A percentile compares a stretch with the other conserved stretches of the same genome.
phyloP scores from a whole-genome alignment of 257 asterid species.

The Rauvolfia tetraphylla region DNA sequence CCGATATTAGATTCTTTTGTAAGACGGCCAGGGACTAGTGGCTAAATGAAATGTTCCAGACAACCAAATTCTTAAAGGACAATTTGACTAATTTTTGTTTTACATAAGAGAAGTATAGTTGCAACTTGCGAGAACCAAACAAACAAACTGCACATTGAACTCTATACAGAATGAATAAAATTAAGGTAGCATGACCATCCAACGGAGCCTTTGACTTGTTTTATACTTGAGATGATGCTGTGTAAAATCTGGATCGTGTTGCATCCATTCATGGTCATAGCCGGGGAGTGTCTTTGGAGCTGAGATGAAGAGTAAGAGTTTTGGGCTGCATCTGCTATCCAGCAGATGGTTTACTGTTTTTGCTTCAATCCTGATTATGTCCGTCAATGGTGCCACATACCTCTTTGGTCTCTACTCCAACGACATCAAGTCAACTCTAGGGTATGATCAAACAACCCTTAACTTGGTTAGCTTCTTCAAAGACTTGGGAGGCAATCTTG shows the following conservation, averaged over 20 bases:
- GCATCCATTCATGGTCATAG: neutral
- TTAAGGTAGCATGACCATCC: neutral
- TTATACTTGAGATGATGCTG: neutral
- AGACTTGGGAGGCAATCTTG: slow-evolving; percentile 49
- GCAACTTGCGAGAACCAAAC: neutral
- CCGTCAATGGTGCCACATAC: slow-evolving; percentile 49
- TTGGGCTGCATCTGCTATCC: slow-evolving; percentile 25
- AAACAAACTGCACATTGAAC: neutral
- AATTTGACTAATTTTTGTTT: no score
- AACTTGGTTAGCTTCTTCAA: slow-evolving; percentile 52
- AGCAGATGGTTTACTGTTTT: slow-evolving; percentile 54
- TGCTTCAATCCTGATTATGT: slow-evolving; percentile 43
- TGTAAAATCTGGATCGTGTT: no score
- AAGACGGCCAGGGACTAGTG: neutral
- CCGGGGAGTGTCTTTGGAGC: neutral
- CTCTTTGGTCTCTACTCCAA: slow-evolving; percentile 48
- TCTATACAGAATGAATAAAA: no score
- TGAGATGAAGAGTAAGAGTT: neutral
- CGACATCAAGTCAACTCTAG: slow-evolving; percentile 40
- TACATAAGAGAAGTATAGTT: no score
- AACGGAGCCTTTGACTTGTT: neutral
- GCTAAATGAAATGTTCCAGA: neutral
- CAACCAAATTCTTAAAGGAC: neutral
- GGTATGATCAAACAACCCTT: slow-evolving; percentile 49
- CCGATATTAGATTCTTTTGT: neutral